Percentiles rank a stretch among this genome's conserved stretches.
Conservation (phyloP, 2,329 filamentous ascomycete species). For the Dryadomyces sulphureus region DNA sequence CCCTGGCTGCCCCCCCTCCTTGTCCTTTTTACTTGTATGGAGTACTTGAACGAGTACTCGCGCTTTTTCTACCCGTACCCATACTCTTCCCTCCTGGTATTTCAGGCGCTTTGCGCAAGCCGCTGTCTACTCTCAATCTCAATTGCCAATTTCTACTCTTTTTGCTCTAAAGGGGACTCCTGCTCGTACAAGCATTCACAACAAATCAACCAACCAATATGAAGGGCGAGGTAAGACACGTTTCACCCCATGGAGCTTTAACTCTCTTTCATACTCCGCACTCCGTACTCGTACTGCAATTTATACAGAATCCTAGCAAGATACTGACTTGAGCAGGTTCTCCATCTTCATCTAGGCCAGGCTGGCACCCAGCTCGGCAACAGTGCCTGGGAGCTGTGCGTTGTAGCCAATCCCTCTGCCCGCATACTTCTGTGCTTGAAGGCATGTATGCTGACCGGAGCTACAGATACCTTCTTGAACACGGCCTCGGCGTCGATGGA, state of each 20-base stretch:
- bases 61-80: not conserved
- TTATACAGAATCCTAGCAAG: too few species aligned
- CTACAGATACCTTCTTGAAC: slow-evolving; percentile 54
- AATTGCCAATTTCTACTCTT: not conserved
- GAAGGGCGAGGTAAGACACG: slow-evolving; percentile 40
- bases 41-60: not conserved
- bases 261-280: not conserved
- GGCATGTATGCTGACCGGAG: not conserved
- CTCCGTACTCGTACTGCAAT: too few species aligned
- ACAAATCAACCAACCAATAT: slow-evolving; percentile 21
- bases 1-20: not conserved
- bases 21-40: not conserved
- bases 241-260: not conserved
- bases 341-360: slow-evolving; percentile 52
- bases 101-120: slow-evolving; percentile 3
- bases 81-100: not conserved
- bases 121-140: not conserved
- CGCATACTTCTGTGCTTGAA: not conserved
- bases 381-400: slow-evolving; percentile 64
- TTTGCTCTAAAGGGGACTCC: too few species aligned
- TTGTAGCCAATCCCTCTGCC: too few species aligned
- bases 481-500: slow-evolving; percentile 52
- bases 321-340: slow-evolving; percentile 27
- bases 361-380: slow-evolving; percentile 62
- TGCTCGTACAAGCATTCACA: too few species aligned